Conservation (phyloP, 805 yeast genomes). For the Allodekkera sacchari region DNA sequence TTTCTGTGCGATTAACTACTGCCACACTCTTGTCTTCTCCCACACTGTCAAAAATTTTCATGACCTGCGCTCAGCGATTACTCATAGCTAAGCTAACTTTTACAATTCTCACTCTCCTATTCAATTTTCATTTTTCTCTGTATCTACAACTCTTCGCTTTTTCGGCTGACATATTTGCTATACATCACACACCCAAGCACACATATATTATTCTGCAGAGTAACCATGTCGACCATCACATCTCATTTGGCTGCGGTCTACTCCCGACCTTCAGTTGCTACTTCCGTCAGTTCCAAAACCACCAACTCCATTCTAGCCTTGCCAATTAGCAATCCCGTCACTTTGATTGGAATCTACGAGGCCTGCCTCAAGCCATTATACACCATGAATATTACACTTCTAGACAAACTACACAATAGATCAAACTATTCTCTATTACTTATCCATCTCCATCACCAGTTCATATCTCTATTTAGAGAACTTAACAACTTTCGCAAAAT, state of each 20-base stretch:
- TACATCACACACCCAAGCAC: not conserved
- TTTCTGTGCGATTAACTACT: too few species aligned
- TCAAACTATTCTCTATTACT: slow-evolving; percentile 6
- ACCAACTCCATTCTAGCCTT: slow-evolving; percentile 2
- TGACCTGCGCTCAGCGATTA: too few species aligned
- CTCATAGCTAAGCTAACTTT: too few species aligned
- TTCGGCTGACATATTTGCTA: not conserved
- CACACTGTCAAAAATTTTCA: too few species aligned
- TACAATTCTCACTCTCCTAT: too few species aligned
- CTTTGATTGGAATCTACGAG: slow-evolving; percentile 5
- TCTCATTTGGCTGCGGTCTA: too few species aligned
- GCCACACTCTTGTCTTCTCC: too few species aligned
- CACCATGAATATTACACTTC: slow-evolving; percentile 5
- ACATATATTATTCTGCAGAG: not conserved
- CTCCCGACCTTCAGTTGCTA: too few species aligned
- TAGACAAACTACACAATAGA: slow-evolving; percentile 8
- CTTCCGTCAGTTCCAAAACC: not conserved
- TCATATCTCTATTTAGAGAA: slow-evolving; percentile 1
- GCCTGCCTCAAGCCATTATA: slow-evolving; percentile 5
- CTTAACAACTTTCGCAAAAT: slow-evolving; percentile 1
- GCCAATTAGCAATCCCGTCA: slow-evolving; percentile 2
- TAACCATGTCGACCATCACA: too few species aligned
- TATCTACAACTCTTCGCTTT: too few species aligned
- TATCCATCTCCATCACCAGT: slow-evolving; percentile 4
- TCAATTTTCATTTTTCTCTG: too few species aligned